phyloP scores from a whole-genome alignment of 2,329 filamentous ascomycete species.

The Alternaria incomplexa region DNA sequence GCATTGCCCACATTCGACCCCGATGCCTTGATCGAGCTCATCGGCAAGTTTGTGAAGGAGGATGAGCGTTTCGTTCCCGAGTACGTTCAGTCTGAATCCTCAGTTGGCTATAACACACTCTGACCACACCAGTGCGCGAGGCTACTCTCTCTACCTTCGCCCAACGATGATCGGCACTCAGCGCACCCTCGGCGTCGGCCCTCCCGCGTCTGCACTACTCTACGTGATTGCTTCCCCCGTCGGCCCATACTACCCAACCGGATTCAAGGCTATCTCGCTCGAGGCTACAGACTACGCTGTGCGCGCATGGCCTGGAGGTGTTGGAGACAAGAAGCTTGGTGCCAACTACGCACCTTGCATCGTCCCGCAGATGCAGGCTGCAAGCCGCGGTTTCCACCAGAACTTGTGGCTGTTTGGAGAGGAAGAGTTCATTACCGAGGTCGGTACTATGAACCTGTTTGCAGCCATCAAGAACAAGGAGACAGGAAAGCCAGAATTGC shows the following conservation, averaged over 20 bases:
- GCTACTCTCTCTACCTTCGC: slow-evolving; percentile 94
- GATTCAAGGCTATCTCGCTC: slow-evolving; percentile 95
- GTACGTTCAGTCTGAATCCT: slow-evolving; percentile 50
- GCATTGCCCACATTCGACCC: slow-evolving; percentile 86
- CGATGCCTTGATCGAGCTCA: slow-evolving; percentile 76
- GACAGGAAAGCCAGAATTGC: slow-evolving; percentile 87
- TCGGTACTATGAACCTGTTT: slow-evolving; percentile 99
- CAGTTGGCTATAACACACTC: not conserved
- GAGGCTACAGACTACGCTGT: slow-evolving; percentile 97
- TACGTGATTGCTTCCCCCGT: slow-evolving; percentile 97
- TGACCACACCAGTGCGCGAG: slow-evolving; percentile 59
- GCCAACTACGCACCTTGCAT: slow-evolving; percentile 99
- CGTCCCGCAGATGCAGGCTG: slow-evolving; percentile 91
- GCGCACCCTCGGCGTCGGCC: slow-evolving; percentile 86
- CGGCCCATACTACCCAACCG: slow-evolving; percentile 96
- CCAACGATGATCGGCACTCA: slow-evolving; percentile 98
- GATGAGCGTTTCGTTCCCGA: slow-evolving; percentile 91
- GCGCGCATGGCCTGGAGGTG: slow-evolving; percentile 95
- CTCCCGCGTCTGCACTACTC: slow-evolving; percentile 89
- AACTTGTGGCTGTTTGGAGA: slow-evolving; percentile 98
- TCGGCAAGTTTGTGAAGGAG: slow-evolving; percentile 77
- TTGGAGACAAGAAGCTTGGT: slow-evolving; percentile 97
- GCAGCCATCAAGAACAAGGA: slow-evolving; percentile 82
- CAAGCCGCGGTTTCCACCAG: slow-evolving; percentile 92
- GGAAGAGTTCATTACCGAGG: slow-evolving; percentile 95